A percentile compares a stretch with the other conserved stretches of the same genome.
Conservation (phyloP, 305 asterid genomes). For the Nicotiana rustica region DNA sequence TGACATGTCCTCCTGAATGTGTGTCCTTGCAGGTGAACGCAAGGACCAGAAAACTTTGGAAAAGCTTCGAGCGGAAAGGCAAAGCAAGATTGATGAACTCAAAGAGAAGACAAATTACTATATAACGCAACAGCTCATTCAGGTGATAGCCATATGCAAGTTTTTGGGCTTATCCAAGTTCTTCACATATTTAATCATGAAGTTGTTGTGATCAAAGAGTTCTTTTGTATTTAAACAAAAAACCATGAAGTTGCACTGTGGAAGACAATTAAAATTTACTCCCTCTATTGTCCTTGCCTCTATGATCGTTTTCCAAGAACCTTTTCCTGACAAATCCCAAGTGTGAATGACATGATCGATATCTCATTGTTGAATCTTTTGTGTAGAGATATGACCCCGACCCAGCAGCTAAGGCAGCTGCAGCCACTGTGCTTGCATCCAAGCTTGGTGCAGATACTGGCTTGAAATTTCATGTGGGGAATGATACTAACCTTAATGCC, state of each 20-base stretch:
- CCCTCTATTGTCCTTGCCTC: conserved; percentile 25
- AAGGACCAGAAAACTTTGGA: conserved; percentile 80
- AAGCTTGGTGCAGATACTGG: conserved; percentile 92
- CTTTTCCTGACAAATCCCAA: neutral
- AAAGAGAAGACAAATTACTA: conserved; percentile 95
- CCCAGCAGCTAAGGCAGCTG: conserved; percentile 98
- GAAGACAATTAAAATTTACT: neutral
- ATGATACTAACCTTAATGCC: conserved; percentile 52
- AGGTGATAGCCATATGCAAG: conserved; percentile 53
- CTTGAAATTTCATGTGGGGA: conserved; percentile 67
- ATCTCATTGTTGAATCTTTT: conserved; percentile 25
- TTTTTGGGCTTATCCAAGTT: conserved; percentile 21
- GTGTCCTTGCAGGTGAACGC: conserved; percentile 62
- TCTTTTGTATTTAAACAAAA: neutral
- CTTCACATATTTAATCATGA: conserved; percentile 28
- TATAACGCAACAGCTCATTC: conserved; percentile 84
- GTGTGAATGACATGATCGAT: neutral
- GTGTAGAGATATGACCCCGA: conserved; percentile 90
- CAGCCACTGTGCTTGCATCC: conserved; percentile 85
- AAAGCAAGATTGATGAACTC: conserved; percentile 83
- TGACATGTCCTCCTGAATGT: neutral
- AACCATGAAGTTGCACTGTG: conserved; percentile 4
- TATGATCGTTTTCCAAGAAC: neutral
- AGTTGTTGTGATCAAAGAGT: neutral
- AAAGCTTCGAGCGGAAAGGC: conserved; percentile 84